Evolutionary conservation across 352 stramenopile species (phyloP).

Genomic region (Albugo candida): DNA sequence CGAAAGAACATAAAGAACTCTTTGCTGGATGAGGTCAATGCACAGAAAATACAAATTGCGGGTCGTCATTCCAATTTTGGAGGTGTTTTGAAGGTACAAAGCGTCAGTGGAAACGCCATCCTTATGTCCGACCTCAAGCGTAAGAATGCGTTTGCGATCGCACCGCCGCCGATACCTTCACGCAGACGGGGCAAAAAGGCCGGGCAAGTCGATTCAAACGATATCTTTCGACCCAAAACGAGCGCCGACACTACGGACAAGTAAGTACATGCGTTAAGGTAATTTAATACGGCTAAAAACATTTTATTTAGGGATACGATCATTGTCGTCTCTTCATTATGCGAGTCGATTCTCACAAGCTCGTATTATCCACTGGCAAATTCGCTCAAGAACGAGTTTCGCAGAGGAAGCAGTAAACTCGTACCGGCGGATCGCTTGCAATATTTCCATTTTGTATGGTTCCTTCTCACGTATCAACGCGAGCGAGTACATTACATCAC

Average conservation of each 20-base stretch:
- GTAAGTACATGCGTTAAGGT: slow-evolving; percentile 12
- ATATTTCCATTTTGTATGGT: slow-evolving; percentile 79
- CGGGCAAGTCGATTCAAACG: slow-evolving; percentile 28
- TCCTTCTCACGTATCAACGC: slow-evolving; percentile 64
- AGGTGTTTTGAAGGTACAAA: slow-evolving; percentile 26
- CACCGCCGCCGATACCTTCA: too few relatives aligned
- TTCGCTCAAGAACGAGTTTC: slow-evolving; percentile 74
- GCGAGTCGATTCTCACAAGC: slow-evolving; percentile 46
- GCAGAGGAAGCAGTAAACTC: slow-evolving; percentile 61
- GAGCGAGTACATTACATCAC: slow-evolving; percentile 53
- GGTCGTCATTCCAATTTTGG: slow-evolving; percentile 75
- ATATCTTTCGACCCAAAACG: slow-evolving; percentile 53
- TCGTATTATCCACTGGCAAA: slow-evolving; percentile 75
- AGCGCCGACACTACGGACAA: slow-evolving; percentile 36
- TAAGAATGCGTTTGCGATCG: too few relatives aligned
- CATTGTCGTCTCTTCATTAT: slow-evolving; percentile 46
- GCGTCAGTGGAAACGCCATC: too few relatives aligned
- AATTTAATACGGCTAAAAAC: slow-evolving; percentile 1
- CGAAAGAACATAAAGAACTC: too few relatives aligned
- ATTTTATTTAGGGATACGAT: slow-evolving; percentile 23
- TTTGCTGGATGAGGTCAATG: slow-evolving; percentile 25
- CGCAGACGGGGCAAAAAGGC: too few relatives aligned
- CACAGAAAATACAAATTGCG: slow-evolving; percentile 30
- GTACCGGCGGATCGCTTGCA: slow-evolving; percentile 70
- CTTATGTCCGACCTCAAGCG: too few relatives aligned